phyloP scores from a whole-genome alignment of 2,329 filamentous ascomycete genomes.

The Talaromyces funiculosus region DNA sequence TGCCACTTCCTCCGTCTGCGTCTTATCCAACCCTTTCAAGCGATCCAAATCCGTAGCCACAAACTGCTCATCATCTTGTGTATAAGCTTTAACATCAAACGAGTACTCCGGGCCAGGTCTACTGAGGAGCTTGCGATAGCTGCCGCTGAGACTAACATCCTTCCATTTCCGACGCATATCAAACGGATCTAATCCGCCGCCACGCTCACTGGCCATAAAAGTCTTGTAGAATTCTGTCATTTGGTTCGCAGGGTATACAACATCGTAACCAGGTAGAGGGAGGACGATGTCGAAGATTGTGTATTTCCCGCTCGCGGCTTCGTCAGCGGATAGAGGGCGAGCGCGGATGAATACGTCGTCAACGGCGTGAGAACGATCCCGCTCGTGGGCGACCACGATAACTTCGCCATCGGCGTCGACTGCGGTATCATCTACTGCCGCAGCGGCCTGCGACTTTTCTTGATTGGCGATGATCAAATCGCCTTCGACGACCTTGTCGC shows the following conservation, averaged over 20 bases:
- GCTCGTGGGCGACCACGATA: conserved; percentile 55
- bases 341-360: conserved; percentile 62
- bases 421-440: conserved; percentile 40
- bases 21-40: conserved; percentile 44
- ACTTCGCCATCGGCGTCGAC: conserved; percentile 60
- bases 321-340: conserved; percentile 67
- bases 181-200: conserved; percentile 73
- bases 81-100: conserved; percentile 66
- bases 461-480: conserved; percentile 68
- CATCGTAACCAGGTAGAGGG: conserved; percentile 85
- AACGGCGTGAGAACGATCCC: conserved; percentile 50
- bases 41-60: conserved; percentile 79
- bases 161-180: conserved; percentile 81
- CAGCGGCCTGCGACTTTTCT: conserved; percentile 35
- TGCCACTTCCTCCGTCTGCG: conserved; percentile 18
- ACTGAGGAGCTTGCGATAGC: conserved; percentile 79
- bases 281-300: conserved; percentile 84
- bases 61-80: conserved; percentile 66
- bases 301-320: conserved; percentile 69
- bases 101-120: conserved; percentile 59
- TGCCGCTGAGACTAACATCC: conserved; percentile 82
- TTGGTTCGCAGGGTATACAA: conserved; percentile 77
- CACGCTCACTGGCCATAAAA: conserved; percentile 76
- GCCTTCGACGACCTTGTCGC: conserved; percentile 69
- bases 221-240: conserved; percentile 76